Conservation (phyloP, 108 stramenopile species). For the Cyclotella sp. region DNA sequence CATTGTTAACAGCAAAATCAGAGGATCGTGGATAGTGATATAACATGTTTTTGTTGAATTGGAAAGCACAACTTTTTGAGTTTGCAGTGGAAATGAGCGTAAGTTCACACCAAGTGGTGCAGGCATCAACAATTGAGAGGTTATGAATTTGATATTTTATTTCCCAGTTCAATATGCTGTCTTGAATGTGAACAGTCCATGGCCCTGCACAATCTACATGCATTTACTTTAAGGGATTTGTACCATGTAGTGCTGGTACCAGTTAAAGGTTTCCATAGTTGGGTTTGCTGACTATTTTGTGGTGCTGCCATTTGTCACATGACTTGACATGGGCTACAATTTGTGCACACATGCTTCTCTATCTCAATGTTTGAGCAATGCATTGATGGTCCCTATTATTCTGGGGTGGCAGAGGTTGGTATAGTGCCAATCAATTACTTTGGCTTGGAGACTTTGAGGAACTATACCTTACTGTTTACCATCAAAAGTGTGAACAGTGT, state of each 20-base stretch:
- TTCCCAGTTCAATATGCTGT: background rate
- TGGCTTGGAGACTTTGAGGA: conserved; percentile 1
- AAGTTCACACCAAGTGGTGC: background rate
- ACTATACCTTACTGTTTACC: conserved; percentile 12
- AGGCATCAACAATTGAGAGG: conserved; percentile 5
- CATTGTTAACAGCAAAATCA: conserved; percentile 28
- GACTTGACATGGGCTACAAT: conserved; percentile 9
- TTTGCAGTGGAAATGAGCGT: background rate
- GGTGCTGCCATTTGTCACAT: no score
- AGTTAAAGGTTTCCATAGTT: conserved; percentile 6
- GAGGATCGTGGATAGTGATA: conserved; percentile 49
- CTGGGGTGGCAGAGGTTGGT: no score
- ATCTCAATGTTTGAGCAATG: conserved; percentile 3
- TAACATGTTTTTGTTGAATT: conserved; percentile 35
- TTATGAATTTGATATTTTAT: background rate
- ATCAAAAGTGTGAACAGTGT: conserved; percentile 4
- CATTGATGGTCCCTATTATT: conserved; percentile 6
- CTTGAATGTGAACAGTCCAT: background rate
- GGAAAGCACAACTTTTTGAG: background rate
- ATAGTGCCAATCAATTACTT: no score
- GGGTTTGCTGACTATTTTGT: conserved; percentile 20
- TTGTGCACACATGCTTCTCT: background rate
- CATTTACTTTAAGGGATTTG: conserved; percentile 11
- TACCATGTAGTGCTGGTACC: conserved; percentile 4
- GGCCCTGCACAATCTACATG: conserved; percentile 20